A percentile compares a stretch with the other conserved stretches of the same genome.
These are phyloP conservation scores for Monosporascus cannonballus DNA, from an alignment of 2,329 filamentous ascomycete species.

Conservation along the genomic window DNA sequence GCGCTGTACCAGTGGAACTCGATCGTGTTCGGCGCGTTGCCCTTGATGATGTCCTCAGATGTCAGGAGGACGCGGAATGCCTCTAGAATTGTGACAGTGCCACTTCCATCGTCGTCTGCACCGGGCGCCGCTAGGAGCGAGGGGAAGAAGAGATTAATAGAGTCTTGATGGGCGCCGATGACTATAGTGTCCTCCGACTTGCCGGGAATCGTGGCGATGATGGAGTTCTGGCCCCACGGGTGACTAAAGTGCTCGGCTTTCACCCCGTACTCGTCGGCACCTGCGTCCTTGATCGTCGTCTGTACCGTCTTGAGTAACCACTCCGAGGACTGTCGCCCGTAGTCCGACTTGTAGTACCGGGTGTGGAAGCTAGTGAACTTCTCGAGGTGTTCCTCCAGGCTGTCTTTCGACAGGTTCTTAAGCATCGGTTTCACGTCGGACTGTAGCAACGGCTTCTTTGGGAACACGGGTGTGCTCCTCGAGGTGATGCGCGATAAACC, in stretches of 20 bases:
- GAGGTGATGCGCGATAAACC: slow-evolving; percentile 39
- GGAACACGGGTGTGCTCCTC: slow-evolving; percentile 52
- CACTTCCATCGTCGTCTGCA: slow-evolving; percentile 92
- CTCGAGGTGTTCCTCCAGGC: slow-evolving; percentile 73
- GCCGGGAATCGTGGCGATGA: slow-evolving; percentile 88
- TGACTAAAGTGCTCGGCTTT: slow-evolving; percentile 71
- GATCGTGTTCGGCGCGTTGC: slow-evolving; percentile 75
- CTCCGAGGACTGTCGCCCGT: slow-evolving; percentile 75
- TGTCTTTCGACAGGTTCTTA: slow-evolving; percentile 62
- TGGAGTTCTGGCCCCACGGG: slow-evolving; percentile 81
- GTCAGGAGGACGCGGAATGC: slow-evolving; percentile 75
- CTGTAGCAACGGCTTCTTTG: slow-evolving; percentile 58
- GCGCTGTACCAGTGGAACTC: slow-evolving; percentile 93
- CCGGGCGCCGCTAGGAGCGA: slow-evolving; percentile 79
- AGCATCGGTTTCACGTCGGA: slow-evolving; percentile 62
- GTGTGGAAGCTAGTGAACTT: slow-evolving; percentile 75
- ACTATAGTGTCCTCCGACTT: slow-evolving; percentile 78
- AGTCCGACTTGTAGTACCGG: slow-evolving; percentile 73
- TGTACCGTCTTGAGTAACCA: slow-evolving; percentile 79
- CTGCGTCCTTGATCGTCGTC: slow-evolving; percentile 63
- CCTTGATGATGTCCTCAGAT: slow-evolving; percentile 62
- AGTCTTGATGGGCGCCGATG: slow-evolving; percentile 90
- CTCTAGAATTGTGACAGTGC: slow-evolving; percentile 91
- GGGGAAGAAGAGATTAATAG: slow-evolving; percentile 87
- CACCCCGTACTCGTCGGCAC: slow-evolving; percentile 60